Base-by-base conservation (phyloP, 768 basidiomycete genomes). In the Royoungia palumana region DNA sequence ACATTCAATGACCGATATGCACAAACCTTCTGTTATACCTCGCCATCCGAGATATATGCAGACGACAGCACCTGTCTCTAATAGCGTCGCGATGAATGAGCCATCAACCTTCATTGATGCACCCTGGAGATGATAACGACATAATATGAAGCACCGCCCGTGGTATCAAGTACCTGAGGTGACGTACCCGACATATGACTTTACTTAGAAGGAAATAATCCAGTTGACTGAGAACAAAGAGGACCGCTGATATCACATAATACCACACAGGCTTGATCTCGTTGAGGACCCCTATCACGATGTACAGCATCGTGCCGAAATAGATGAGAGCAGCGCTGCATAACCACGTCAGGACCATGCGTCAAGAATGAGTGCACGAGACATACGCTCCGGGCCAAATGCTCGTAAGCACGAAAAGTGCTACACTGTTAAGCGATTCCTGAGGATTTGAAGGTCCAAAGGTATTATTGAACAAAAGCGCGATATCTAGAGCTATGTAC, bases 401-500 rank as follows among this genome's bases (percentile, higher is more conserved):
- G 47, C 79, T 79, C 6, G 85, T 83, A 45, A 97, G 65, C 13
- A 92, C 79, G 63, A 96, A 97, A 19, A 98, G 69, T 36, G 90
- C 73, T 47, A 85, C 83, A 60, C 80, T 86, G 54, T 73, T 70
- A 19, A 95, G 75, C 0, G 73, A 57, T 10, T 70, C 50, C 2
- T 80, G 80, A 0, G 87, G 83, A 34, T 70, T 71, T 0, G 82
- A 79, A 3, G 80, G 76, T 7, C 83, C 81, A 34, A 87, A 78
- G 32, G 78, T 72, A 13, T 63, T 53, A 0, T 89, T 87, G 51
- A 89, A 72, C n/a, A 75, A 67, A 8, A 94, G 71, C 0, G 75
- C 89, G 35, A 85, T 78, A 62, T 98, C 94, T 54, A 96, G 78
- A 0, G 86, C 79, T 65, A 98, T 85, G 67, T 95, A 97, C 5